These are phyloP conservation scores for Prunus padus DNA, from an alignment of 306 rosid genomes.

Conservation along the genomic window DNA sequence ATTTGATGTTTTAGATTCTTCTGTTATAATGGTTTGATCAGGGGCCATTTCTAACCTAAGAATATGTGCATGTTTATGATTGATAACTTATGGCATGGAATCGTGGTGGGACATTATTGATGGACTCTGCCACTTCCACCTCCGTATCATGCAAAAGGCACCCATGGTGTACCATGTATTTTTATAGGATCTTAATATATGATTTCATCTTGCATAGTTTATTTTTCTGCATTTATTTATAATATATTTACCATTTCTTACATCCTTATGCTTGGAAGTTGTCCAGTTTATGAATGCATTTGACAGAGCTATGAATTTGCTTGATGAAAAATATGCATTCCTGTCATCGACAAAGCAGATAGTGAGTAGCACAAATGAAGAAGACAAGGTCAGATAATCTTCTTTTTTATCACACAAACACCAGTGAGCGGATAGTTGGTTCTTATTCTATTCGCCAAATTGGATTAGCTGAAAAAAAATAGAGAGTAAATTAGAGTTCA, in stretches of 20 bases:
- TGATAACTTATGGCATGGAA: background rate
- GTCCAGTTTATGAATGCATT: constrained; percentile 90
- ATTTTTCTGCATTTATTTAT: constrained; percentile 9
- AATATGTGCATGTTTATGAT: background rate
- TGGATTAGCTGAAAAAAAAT: background rate
- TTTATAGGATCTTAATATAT: background rate
- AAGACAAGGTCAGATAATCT: constrained; percentile 60
- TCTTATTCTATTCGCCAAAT: background rate
- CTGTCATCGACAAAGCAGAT: constrained; percentile 77
- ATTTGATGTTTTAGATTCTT: background rate
- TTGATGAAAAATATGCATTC: constrained; percentile 76
- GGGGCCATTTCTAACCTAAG: background rate
- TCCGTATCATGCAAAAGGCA: constrained; percentile 13
- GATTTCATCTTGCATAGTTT: constrained; percentile 13
- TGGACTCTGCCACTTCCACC: background rate
- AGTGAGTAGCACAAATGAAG: constrained; percentile 77
- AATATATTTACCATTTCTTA: background rate
- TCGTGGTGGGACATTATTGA: background rate
- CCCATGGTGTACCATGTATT: background rate
- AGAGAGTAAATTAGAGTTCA: background rate
- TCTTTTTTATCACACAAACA: background rate
- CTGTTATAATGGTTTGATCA: too few species aligned
- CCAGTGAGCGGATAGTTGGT: background rate
- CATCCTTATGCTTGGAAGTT: constrained; percentile 30
- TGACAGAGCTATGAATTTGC: constrained; percentile 88